A percentile compares a stretch with the other conserved stretches of the same genome.
These are phyloP conservation scores for Cladosporium colombiae DNA, from an alignment of 2,329 filamentous ascomycete species.

Conservation along the genomic window DNA sequence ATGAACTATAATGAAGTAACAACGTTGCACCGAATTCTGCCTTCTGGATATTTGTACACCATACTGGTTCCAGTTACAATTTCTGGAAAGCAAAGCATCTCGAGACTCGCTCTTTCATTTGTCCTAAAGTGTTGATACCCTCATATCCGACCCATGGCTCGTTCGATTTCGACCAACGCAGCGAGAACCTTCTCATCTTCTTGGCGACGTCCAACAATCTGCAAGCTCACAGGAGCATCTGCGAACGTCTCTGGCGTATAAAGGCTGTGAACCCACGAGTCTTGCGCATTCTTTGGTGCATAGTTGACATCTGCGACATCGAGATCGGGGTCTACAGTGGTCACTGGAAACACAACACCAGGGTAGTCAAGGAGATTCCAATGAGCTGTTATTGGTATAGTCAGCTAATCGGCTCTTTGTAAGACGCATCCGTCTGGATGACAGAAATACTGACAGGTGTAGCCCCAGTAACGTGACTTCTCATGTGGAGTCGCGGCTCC, in stretches of 20 bases:
- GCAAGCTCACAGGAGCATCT: conserved; percentile 54
- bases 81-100: neutral
- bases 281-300: conserved; percentile 7
- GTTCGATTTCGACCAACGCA: conserved; percentile 48
- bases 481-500: conserved; percentile 56
- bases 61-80: neutral
- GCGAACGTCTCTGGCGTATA: conserved; percentile 45
- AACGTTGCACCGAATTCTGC: neutral
- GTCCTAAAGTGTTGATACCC: neutral
- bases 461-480: conserved; percentile 62
- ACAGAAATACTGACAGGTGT: conserved; percentile 47
- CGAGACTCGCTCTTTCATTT: neutral
- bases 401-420: neutral
- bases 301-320: conserved; percentile 21
- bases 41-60: too few relatives aligned
- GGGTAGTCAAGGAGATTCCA: conserved; percentile 68
- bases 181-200: conserved; percentile 57
- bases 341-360: conserved; percentile 58
- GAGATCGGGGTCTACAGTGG: conserved; percentile 24
- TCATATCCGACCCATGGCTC: conserved; percentile 1
- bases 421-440: neutral
- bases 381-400: conserved; percentile 48
- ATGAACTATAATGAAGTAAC: neutral
- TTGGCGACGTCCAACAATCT: conserved; percentile 55
- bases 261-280: conserved; percentile 58